These are phyloP conservation scores for Artemisia argyi DNA, from an alignment of 129 eudicot genomes.

Conservation along the genomic window DNA sequence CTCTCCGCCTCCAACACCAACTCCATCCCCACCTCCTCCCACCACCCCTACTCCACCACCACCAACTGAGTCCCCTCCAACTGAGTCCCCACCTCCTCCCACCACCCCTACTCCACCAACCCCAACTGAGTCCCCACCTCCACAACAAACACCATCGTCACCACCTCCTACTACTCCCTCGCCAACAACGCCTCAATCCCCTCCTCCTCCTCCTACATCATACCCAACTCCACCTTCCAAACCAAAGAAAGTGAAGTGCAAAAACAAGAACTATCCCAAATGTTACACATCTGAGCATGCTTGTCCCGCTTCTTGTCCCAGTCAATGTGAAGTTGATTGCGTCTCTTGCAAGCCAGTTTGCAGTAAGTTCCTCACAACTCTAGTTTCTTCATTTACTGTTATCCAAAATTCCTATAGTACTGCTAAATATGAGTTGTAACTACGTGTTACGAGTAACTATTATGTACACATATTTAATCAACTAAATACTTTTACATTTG, in stretches of 20 bases:
- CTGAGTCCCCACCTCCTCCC: background rate
- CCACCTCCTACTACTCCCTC: conserved; percentile 18
- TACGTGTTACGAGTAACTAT: background rate
- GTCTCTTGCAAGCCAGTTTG: conserved; percentile 84
- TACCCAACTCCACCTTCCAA: conserved; percentile 30
- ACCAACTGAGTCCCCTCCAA: background rate
- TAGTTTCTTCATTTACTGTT: background rate
- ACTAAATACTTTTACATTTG: background rate
- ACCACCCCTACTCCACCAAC: background rate
- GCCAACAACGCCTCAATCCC: conserved; percentile 1
- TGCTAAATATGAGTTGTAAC: background rate
- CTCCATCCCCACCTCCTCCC: background rate
- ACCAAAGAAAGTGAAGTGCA: conserved; percentile 48
- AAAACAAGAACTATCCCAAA: conserved; percentile 41
- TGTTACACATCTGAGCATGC: conserved; percentile 53
- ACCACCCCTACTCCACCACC: conserved; percentile 7
- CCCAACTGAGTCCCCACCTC: background rate
- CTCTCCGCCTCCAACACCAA: background rate
- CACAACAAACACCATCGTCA: conserved; percentile 8
- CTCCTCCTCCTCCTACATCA: conserved; percentile 16
- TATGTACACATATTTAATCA: background rate
- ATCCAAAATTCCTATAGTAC: no score
- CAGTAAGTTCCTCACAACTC: conserved; percentile 43
- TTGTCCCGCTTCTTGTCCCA: conserved; percentile 61
- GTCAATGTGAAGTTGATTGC: conserved; percentile 62